Conservation (phyloP, 163 green algal genomes). For the Volvox carteri region DNA sequence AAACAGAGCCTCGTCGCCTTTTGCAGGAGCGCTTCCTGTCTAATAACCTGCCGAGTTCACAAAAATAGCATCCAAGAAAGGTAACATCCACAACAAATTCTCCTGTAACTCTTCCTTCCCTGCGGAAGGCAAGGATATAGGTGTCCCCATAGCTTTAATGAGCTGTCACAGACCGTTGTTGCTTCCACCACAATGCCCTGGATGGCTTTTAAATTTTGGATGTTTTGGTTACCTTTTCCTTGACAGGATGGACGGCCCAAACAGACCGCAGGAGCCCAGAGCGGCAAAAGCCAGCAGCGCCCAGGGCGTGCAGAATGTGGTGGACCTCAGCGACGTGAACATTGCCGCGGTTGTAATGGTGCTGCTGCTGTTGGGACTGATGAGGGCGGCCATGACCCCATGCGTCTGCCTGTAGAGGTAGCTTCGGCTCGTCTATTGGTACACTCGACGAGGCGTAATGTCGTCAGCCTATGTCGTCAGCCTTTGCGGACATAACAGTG, state of each 20-base stretch:
- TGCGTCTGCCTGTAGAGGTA: conserved; percentile 7
- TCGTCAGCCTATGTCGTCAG: neutral
- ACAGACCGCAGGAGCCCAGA: conserved; percentile 1
- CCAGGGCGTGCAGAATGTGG: neutral
- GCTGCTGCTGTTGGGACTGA: conserved; percentile 25
- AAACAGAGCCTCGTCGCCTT: too few relatives aligned
- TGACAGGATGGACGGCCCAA: conserved; percentile 25
- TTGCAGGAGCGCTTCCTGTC: too few relatives aligned
- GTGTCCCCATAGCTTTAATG: too few relatives aligned
- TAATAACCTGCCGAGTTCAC: too few relatives aligned
- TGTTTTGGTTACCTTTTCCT: neutral
- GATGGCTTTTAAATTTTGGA: neutral
- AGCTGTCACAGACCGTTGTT: too few relatives aligned
- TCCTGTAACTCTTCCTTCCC: too few relatives aligned
- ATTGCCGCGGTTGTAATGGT: conserved; percentile 8
- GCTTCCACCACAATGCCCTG: too few relatives aligned
- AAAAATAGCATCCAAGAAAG: too few relatives aligned
- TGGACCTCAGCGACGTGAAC: neutral
- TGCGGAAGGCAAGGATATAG: too few relatives aligned
- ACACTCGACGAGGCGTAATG: neutral
- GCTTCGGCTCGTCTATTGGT: neutral
- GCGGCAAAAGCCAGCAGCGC: neutral
- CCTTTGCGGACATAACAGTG: neutral
- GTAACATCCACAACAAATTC: too few relatives aligned
- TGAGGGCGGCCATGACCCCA: conserved; percentile 23